Evolutionary conservation across 257 asterid species (phyloP), one percentile per base, ranked within the genome.

Genomic region (Solanum boliviense): DNA sequence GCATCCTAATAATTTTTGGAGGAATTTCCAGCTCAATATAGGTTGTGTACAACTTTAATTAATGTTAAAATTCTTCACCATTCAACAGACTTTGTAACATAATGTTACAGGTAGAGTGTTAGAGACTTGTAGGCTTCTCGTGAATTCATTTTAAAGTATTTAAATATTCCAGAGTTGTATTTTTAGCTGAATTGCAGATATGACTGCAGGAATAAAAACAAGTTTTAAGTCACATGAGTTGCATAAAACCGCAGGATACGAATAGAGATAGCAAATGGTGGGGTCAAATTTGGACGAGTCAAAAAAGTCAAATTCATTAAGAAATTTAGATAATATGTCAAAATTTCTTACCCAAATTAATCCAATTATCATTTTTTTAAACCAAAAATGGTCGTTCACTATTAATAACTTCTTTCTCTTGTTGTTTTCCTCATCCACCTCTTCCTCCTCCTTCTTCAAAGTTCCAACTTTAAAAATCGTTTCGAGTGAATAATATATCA

Each of bases 141-240:
- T 81, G 85, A 79, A 27, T 44, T 78, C 35, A 39, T 31, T 76
- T 76, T 13, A 35, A 35, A 7, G 8, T 3, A 73, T 73, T 38
- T 76, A 12, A 13, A 11, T 76, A 70, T 70, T 70, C 58, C 60
- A 13, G 58, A 39, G 29, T 39, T 76, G 7, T 13, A 6, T 10
- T n/a, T 78, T 25, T 15, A 46, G 15, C 84, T 7, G 84, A 41
- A 44, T 79, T 79, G 60, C 65, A 79, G 38, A 44, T 34, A 34
- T 13, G 38, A 44, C 38, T 15, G 84, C 67, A 79, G 39, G 67
- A 79, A 79, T 44, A 79, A 25, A n/a, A 79, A 25, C 65, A 79
- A 41, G 38, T 41, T 70, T 41, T 39, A n/a, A 13, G 13, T 78
- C 84, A 78, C 62, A 39, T 78, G 35, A 78, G 60, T 78, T 79